These are phyloP conservation scores for Cadophora luteo-olivacea DNA, from an alignment of 2,329 filamentous ascomycete species.

Conservation along the genomic window DNA sequence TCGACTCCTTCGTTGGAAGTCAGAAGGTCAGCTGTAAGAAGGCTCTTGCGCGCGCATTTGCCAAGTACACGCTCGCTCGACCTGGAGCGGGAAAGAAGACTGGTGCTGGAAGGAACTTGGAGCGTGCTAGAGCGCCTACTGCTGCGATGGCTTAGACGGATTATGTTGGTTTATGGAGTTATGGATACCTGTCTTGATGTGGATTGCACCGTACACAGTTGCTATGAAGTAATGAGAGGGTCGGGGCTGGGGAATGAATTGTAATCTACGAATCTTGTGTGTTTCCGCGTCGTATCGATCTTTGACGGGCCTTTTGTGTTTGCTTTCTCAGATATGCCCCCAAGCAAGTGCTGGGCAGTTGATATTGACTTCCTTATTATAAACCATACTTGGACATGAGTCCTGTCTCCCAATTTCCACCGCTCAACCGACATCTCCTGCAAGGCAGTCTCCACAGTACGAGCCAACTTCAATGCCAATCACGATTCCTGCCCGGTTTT, in stretches of 20 bases:
- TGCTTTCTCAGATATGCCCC: not conserved
- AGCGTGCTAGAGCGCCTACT: conserved; percentile 36
- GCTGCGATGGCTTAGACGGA: conserved; percentile 38
- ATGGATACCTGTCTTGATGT: conserved; percentile 33
- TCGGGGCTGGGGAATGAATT: conserved; percentile 4
- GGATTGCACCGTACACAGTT: conserved; percentile 29
- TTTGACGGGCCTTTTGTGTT: not conserved
- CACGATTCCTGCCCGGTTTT: not conserved
- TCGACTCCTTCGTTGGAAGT: conserved; percentile 93
- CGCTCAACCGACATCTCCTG: not conserved
- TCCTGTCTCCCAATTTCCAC: not conserved
- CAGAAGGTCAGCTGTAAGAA: conserved; percentile 99
- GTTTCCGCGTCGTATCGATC: not conserved
- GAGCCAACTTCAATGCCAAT: not conserved
- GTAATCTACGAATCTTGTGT: not conserved
- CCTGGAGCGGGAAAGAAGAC: conserved; percentile 42
- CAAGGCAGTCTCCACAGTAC: not conserved
- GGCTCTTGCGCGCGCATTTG: conserved; percentile 90
- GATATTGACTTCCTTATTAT: not conserved
- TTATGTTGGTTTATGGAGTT: conserved; percentile 31
- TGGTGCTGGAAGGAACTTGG: conserved; percentile 36
- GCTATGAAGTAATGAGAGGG: conserved; percentile 37
- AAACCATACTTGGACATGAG: not conserved
- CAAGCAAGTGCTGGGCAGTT: not conserved
- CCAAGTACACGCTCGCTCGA: conserved; percentile 78